Evolutionary conservation across 1,284 basidiomycete genomes (phyloP), one percentile per base, ranked within the genome.

Genomic region (Trichosporon asahii): DNA sequence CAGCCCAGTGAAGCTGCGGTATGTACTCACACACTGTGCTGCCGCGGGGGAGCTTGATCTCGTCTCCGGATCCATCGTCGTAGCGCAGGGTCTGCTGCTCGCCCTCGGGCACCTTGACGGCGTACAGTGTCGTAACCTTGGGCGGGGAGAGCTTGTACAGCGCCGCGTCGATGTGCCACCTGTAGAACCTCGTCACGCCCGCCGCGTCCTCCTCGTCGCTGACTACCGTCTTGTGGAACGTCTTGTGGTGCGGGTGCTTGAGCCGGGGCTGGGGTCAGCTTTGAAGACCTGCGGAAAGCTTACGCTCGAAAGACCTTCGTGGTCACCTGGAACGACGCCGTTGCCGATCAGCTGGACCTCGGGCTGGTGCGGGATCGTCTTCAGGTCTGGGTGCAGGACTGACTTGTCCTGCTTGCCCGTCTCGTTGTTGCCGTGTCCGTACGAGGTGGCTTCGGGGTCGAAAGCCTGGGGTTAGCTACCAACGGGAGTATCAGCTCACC

Each of bases 81-180:
- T 97, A 96, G 64, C 91, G 85, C 69, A 90, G 88, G 0, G 86
- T 86, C 85, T 95, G 94, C 21, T 74, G 78, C 2, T 84, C 79
- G 0, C 93, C 94, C 35, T 86, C 75, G 0, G 94, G 94, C 0
- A 95, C 90, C 0, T 79, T 85, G 69, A 95, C 85, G 0, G 89
- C 93, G 75, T 95, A 94, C 8, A 97, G 88, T 0, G 94, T 93
- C 2, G 95, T 97, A 53, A 94, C 94, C 75, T 88, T 90, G 2
- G 94, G 94, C n/a, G 92, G 92, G 25, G 88, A 88, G 27, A 94
- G 88, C 72, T 92, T 89, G 82, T 96, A 97, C 29, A 96, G 84
- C 0, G 94, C 94, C 0, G 94, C 94, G 77, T 97, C 94, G 81
- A 96, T 95, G 83, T 96, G 94, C 93, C 93, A 94, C 67, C 93